Evolutionary conservation across 257 asterid species (phyloP), one percentile per base, ranked within the genome.

Genomic region (Penstemon newberryi): DNA sequence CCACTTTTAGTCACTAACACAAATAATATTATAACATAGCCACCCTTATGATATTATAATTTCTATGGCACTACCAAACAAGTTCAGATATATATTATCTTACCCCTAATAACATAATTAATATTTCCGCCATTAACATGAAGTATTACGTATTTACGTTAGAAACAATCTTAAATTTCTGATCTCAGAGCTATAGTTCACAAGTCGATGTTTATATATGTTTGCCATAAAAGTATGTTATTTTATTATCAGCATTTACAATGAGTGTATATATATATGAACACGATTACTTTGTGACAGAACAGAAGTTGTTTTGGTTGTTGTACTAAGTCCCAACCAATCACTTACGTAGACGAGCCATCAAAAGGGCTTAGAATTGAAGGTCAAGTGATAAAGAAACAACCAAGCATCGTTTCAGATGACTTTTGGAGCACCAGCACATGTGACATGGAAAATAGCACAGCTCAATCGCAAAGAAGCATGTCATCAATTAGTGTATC

Each of bases 351-450:
- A 78, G 94, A 86, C 70, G 94, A 86, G 59, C 87, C 91, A 60
- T 81, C 94, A 6, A 86, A 86, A 63, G 88, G 96, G 51, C 81
- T 89, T 56, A 82, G 84, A 76, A 82, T 84, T 66, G 93, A 83
- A 79, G 96, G 91, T n/a, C 88, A 73, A 42, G 67, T 71, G 70
- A 87, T 78, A 75, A 82, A 73, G 63, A 89, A 85, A 72, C 33
- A 25, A 25, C 81, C 70, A 4, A 72, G 83, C 69, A 38, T 25
- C 33, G 33, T 89, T 55, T 80, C 96, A 0, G 95, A 89, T 38
- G 96, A 78, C 73, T 89, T 87, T 68, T 87, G 96, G 95, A 89
- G 96, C 85, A 83, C 89, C 53, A 86, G 95, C 82, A 82, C 96
- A 0, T 77, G 81, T 47, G 95, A 89, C 49, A 25, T 86, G 74